Evolutionary conservation across 75 land plant genomes (phyloP).

Genomic region (Picea sitchensis): DNA sequence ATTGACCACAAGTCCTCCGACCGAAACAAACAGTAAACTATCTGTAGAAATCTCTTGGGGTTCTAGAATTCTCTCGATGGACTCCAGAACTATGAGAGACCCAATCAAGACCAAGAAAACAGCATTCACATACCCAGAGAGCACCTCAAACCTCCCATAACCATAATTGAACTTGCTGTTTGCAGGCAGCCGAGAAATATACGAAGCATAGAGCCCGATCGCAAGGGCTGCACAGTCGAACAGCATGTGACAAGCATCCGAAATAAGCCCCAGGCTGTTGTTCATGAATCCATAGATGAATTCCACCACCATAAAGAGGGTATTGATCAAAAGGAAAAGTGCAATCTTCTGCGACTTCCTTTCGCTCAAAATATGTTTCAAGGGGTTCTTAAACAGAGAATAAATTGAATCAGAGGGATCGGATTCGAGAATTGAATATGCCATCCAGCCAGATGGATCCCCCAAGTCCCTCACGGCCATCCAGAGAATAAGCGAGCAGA

Average conservation of each 20-base stretch:
- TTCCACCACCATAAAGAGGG: constrained; percentile 91
- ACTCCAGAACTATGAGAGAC: constrained; percentile 85
- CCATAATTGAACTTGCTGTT: constrained; percentile 83
- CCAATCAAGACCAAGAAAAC: constrained; percentile 87
- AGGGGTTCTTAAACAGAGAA: constrained; percentile 44
- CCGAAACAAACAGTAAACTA: constrained; percentile 75
- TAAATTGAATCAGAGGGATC: constrained; percentile 38
- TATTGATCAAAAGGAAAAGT: constrained; percentile 78
- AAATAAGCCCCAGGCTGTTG: constrained; percentile 95
- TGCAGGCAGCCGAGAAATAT: constrained; percentile 79
- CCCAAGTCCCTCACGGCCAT: constrained; percentile 47
- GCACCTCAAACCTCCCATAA: constrained; percentile 88
- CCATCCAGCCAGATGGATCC: constrained; percentile 11
- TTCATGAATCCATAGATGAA: constrained; percentile 92
- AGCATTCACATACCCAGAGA: constrained; percentile 93
- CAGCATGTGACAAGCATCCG: constrained; percentile 97
- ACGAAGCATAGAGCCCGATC: constrained; percentile 93
- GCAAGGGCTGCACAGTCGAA: constrained; percentile 98
- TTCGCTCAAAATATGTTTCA: constrained; percentile 72
- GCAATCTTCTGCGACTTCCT: constrained; percentile 85
- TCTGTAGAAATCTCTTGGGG: constrained; percentile 93
- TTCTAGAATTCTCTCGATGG: constrained; percentile 88
- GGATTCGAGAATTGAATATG: constrained; percentile 39
- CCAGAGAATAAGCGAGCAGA: constrained; percentile 26
- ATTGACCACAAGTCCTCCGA: constrained; percentile 90